These are phyloP conservation scores for Hypoxylon sp. DNA, from an alignment of 2,329 filamentous ascomycete species.

Conservation along the genomic window DNA sequence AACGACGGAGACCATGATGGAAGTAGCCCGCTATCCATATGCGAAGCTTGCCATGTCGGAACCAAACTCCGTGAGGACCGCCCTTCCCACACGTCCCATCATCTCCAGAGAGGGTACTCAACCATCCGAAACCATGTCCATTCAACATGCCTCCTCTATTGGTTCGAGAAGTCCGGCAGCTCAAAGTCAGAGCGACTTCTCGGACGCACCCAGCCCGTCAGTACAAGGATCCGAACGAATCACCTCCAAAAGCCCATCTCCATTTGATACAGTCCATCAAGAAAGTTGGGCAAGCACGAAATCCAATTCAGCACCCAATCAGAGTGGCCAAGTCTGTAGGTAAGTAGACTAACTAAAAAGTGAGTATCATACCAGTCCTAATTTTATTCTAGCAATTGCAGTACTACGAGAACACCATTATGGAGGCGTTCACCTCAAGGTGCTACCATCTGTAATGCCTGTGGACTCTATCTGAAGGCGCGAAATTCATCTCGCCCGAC, in stretches of 20 bases:
- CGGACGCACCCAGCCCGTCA: constrained; percentile 49
- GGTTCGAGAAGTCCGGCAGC: constrained; percentile 48
- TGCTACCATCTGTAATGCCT: constrained; percentile 97
- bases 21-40: constrained; percentile 43
- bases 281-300: constrained; percentile 39
- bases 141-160: constrained; percentile 42
- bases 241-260: constrained; percentile 51
- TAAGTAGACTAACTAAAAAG: constrained; percentile 38
- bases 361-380: constrained; percentile 38
- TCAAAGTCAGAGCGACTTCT: constrained; percentile 47
- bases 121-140: constrained; percentile 42
- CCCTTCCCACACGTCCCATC: constrained; percentile 50
- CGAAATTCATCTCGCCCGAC: constrained; percentile 92
- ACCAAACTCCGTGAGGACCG: constrained; percentile 47
- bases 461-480: constrained; percentile 93
- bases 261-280: constrained; percentile 47
- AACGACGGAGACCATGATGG: constrained; percentile 44
- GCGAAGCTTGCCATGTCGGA: constrained; percentile 44
- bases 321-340: constrained; percentile 54
- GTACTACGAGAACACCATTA: constrained; percentile 90
- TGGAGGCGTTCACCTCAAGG: constrained; percentile 95
- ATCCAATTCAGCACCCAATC: constrained; percentile 39
- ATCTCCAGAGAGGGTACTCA: constrained; percentile 47
- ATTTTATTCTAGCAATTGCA: constrained; percentile 80
- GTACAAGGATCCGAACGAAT: constrained; percentile 50